Base-by-base conservation (phyloP, 192 early-diverging fungal genomes). In the Coemansia sp. region DNA sequence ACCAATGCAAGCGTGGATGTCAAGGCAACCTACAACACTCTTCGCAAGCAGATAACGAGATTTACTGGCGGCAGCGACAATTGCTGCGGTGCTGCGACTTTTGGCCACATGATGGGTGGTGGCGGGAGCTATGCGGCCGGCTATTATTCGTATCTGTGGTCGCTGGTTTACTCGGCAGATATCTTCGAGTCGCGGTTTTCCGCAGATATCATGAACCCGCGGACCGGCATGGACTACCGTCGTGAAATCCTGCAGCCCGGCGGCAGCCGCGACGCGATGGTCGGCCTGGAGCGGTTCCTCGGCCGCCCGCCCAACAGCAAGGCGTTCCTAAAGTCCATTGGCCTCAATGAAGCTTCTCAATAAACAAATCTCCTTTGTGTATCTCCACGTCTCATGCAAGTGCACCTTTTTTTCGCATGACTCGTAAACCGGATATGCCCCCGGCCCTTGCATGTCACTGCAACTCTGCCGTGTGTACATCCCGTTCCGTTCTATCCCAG, bases 151-250 rank as follows among this genome's bases (percentile, higher is more conserved):
- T 91, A 91, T 57, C 65, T 87, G 53, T 92, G 84, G 83, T 80
- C 85, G 15, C 83, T 92, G 79, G 87, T 90, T 32, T 91, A 86
- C 61, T 84, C 86, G 6, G 85, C 85, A 32, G 91, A 93, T 62
- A 88, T 93, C 81, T 93, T 82, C 70, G 87, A 74, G 23, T 78
- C 81, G 23, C 78, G 83, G 34, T 90, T 90, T 63, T 68, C 78
- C 43, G 72, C 69, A 5, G 75, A 84, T 20, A 72, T 89, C 1
- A 36, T 79, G 32, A 83, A 83, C 57, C 53, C 68, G 6, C 62
- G 63, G 29, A 74, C 82, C 4, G 91, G 91, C 12, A 35, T 72
- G n/a, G 81, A 81, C 55, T 92, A 92, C 53, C 85, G 91, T 53
- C 75, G 79, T n/a, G 75, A 80, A 31, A 85, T 93, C 57, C 71